Conservation (phyloP, 176 grass and related monocot genomes). For the Eremochloa ophiuroides region DNA sequence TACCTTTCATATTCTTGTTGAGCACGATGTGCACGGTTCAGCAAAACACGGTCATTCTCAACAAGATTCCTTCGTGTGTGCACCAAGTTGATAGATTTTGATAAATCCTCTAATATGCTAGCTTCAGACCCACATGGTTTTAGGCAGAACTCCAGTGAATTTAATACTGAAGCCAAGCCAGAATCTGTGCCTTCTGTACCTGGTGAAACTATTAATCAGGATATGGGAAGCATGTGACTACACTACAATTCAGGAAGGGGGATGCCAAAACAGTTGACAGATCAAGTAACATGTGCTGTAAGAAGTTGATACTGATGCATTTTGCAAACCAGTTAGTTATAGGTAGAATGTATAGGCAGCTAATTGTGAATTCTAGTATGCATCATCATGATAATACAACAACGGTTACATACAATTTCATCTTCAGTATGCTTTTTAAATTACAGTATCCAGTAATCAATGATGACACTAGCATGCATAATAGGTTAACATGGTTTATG, state of each 20-base stretch:
- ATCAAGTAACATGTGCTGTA: not conserved
- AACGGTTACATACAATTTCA: not conserved
- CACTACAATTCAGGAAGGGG: not conserved
- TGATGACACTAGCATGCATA: not conserved
- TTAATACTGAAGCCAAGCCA: slow-evolving; percentile 85
- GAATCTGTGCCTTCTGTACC: slow-evolving; percentile 74
- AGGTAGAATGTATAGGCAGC: not conserved
- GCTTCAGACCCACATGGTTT: slow-evolving; percentile 95
- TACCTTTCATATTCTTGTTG: slow-evolving; percentile 99
- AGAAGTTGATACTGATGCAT: slow-evolving; percentile 5
- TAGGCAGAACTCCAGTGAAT: slow-evolving; percentile 78
- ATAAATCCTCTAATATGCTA: slow-evolving; percentile 87
- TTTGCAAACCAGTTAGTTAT: not conserved
- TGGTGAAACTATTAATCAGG: slow-evolving; percentile 41
- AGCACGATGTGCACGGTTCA: slow-evolving; percentile 78
- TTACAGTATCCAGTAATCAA: not conserved
- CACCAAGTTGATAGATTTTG: slow-evolving; percentile 85
- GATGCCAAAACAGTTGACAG: not conserved
- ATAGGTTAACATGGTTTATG: not conserved
- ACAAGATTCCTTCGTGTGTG: slow-evolving; percentile 74
- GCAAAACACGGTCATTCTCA: slow-evolving; percentile 83
- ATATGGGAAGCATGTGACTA: slow-evolving; percentile 19
- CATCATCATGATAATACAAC: not conserved
- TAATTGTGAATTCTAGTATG: not conserved
- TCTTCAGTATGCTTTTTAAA: not conserved